Base-by-base conservation (phyloP, 2,329 filamentous ascomycete species). In the Penicillium janthinellum region DNA sequence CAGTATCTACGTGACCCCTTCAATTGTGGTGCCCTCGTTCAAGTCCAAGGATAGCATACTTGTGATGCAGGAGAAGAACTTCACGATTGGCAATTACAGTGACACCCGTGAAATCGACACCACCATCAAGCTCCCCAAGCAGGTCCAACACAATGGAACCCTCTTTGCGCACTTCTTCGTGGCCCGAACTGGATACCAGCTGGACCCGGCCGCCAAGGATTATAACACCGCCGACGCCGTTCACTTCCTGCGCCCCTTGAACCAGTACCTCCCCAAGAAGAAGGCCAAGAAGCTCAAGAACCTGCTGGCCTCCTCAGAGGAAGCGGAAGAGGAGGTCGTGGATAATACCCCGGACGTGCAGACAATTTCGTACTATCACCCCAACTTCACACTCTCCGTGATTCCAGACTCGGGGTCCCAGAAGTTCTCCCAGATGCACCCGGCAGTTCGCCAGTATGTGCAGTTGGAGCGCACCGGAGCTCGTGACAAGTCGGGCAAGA, bases 151-250 rank as follows among this genome's bases (percentile, higher is more conserved):
- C 67, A 98, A 98, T 74, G 92, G 91, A 37, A 97, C 94, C 1
- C 84, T 99, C 10, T 97, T 91, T 88, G 94, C 91, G 2, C 95
- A 99, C 76, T 96, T 98, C 77, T 96, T 92, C 70, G 81, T 98
- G 61, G 91, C 87, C 11, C 85, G 96, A 65, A 80, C 87, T 10
- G 94, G 93, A 55, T 85, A 86, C 60, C 83, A 85, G 57, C 80
- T 96, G 35, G 94, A 98, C 70, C 94, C 94, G 2, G 83, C 83
- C 10, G 84, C 86, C 57, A 81, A 86, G 0, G 83, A 82, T 59
- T 99, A 91, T 75, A 90, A 96, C 73, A 79, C 87, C 0, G 83
- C 84, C 8, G 89, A 86, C 61, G 93, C 95, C 2, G 92, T 92
- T 71, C 88, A 96, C 74, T 96, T 96, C 73, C 82, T 88, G 51